Percentiles rank a stretch among this genome's conserved stretches.
Evolutionary conservation across 352 stramenopile species (phyloP).

Genomic region (Phytophthora syringae): DNA sequence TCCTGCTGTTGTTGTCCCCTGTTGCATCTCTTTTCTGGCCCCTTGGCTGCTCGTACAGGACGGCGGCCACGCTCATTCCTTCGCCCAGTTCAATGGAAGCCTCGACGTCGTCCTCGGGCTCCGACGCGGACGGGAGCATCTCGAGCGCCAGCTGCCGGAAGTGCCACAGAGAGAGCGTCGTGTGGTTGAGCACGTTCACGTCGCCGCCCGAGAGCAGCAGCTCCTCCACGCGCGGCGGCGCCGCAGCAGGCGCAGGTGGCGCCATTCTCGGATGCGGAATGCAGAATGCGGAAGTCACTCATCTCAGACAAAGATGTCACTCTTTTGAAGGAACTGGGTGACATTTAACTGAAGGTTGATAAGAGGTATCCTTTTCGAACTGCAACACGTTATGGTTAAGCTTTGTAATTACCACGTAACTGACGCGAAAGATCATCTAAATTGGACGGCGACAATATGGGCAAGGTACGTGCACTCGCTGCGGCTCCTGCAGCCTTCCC

Average conservation of each 20-base stretch:
- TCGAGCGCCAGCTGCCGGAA: constrained; percentile 68
- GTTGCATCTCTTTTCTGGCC: constrained; percentile 7
- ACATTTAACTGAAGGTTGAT: too few species aligned
- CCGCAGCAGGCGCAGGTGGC: neutral
- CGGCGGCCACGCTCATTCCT: constrained; percentile 71
- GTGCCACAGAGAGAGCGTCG: constrained; percentile 83
- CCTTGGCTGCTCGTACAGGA: constrained; percentile 35
- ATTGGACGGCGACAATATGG: constrained; percentile 15
- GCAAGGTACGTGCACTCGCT: constrained; percentile 25
- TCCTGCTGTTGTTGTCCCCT: constrained; percentile 16
- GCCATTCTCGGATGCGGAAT: neutral
- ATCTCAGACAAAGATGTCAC: too few species aligned
- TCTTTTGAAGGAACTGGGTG: too few species aligned
- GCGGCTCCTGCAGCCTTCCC: neutral
- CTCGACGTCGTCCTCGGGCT: constrained; percentile 30
- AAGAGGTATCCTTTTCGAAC: too few species aligned
- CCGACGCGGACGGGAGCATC: constrained; percentile 47
- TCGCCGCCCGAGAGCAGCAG: constrained; percentile 66
- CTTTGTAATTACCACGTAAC: too few species aligned
- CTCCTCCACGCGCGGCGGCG: constrained; percentile 46
- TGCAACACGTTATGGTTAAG: too few species aligned
- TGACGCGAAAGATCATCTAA: too few species aligned
- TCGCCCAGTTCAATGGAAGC: constrained; percentile 59
- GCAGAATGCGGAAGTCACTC: too few species aligned
- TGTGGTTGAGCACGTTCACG: constrained; percentile 74